These are phyloP conservation scores for Kluyveromyces siamensis DNA, from an alignment of 805 yeast species.

Conservation along the genomic window DNA sequence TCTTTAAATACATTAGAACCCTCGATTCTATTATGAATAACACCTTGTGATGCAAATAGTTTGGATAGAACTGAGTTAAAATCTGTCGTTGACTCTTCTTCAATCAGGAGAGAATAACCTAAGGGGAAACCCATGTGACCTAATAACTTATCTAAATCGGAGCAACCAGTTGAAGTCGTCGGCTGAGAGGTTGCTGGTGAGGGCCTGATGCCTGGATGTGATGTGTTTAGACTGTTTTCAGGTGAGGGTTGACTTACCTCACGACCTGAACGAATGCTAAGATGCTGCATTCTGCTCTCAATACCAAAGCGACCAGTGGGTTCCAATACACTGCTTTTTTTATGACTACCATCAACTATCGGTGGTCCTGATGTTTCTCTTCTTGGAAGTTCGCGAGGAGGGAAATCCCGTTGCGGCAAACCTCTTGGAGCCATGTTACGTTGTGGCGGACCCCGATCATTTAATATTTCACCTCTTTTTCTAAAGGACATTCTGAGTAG, in stretches of 20 bases:
- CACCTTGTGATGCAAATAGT: slow-evolving; percentile 68
- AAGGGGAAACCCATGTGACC: slow-evolving; percentile 82
- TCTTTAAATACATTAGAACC: slow-evolving; percentile 14
- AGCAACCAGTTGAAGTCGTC: slow-evolving; percentile 71
- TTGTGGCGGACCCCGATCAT: slow-evolving; percentile 8
- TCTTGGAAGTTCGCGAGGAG: slow-evolving; percentile 14
- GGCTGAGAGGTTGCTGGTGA: slow-evolving; percentile 65
- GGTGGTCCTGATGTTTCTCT: slow-evolving; percentile 6
- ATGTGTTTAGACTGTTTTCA: background rate
- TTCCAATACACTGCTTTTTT: slow-evolving; percentile 1
- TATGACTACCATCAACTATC: background rate
- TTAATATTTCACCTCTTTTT: slow-evolving; percentile 42
- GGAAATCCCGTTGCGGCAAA: slow-evolving; percentile 1
- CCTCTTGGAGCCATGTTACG: background rate
- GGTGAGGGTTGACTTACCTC: background rate
- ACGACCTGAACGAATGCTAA: background rate
- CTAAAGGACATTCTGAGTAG: slow-evolving; percentile 44
- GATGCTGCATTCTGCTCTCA: background rate
- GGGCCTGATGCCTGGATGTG: slow-evolving; percentile 60
- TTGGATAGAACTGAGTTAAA: slow-evolving; percentile 64
- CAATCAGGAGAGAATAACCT: slow-evolving; percentile 60
- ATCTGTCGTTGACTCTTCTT: slow-evolving; percentile 85
- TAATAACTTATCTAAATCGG: slow-evolving; percentile 64
- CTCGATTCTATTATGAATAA: slow-evolving; percentile 49
- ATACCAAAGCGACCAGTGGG: background rate